Base-by-base conservation (phyloP, 2,329 filamentous ascomycete species). In the Fusarium sp. region DNA sequence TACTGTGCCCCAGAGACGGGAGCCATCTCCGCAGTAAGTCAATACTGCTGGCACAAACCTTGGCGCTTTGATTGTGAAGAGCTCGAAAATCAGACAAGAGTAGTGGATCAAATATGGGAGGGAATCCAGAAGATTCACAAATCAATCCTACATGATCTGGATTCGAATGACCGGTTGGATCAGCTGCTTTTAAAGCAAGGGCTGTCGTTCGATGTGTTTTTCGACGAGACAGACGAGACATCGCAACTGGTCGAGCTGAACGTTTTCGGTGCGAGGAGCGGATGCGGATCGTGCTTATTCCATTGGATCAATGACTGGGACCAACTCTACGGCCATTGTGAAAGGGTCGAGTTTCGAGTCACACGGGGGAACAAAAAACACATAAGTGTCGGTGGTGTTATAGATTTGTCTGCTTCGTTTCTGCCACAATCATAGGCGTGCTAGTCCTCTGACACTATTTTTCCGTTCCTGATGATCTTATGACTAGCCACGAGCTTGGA, bases 261-360 rank as follows among this genome's bases (percentile, higher is more conserved):
- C 60, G 80, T 79, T 3, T 86, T 86, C 71, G 84, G 84, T 1
- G 80, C 79, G 4, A 78, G 81, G 68, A 84, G 82, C 27, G 80
- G 79, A 7, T 85, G 83, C 75, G 83, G 85, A 12, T 82, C 81
- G 31, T 86, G 83, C 69, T 72, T 86, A 31, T 87, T 85, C 65
- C 81, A 86, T 18, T 86, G 84, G 84, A 71, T 83, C 25, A 22
- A 68, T 13, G 55, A 73, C 31, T 47, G 63, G 29, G 44, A 41
- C n/a, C 27, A 54, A 29, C 53, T 72, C 4, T 70, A 66, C 33
- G 49, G 62, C 18, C 29, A 67, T 35, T 31, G 45, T 18, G 29
- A 55, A 44, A 33, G 49, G 22, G 56, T 67, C 14, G 33, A 71
- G 47, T 58, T 71, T 50, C 68, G 50, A 27, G 45, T 69, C 54